A percentile compares a stretch with the other conserved stretches of the same genome.
phyloP scores from a whole-genome alignment of 495 filamentous ascomycete species.

The Podospora pseudocomata region DNA sequence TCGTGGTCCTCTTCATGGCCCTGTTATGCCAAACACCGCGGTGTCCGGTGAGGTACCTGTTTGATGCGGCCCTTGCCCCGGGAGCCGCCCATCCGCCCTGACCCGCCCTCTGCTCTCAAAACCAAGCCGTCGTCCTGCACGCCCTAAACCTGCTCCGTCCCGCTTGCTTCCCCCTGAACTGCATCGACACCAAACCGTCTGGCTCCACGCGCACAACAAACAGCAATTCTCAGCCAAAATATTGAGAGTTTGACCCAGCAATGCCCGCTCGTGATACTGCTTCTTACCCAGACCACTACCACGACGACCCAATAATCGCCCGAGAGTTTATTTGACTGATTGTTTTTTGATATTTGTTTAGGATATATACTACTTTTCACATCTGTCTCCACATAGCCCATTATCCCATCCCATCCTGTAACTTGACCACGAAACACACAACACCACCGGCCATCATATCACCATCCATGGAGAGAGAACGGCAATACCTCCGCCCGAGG shows the following conservation, averaged over 20 bases:
- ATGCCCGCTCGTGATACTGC: conserved; percentile 28
- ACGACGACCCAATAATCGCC: conserved; percentile 24
- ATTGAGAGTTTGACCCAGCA: conserved; percentile 24
- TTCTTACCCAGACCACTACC: conserved; percentile 19
- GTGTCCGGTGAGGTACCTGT: not conserved
- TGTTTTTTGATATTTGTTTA: not conserved
- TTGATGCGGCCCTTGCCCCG: conserved; percentile 1
- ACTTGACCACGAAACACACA: conserved; percentile 4
- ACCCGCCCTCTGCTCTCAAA: conserved; percentile 16
- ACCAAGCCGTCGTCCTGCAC: conserved; percentile 24
- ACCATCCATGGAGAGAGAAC: conserved; percentile 27
- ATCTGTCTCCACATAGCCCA: not conserved
- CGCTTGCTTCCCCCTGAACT: conserved; percentile 15
- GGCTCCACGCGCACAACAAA: conserved; percentile 26
- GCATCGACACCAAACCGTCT: conserved; percentile 14
- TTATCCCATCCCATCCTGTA: not conserved
- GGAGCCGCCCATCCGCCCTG: conserved; percentile 2
- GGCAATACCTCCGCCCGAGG: conserved; percentile 29
- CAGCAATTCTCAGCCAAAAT: conserved; percentile 24
- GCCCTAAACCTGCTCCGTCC: conserved; percentile 25
- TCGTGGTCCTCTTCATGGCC: conserved; percentile 6
- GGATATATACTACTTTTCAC: not conserved
- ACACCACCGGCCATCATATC: not conserved
- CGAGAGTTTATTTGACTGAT: conserved; percentile 10
- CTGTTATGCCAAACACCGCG: not conserved